Percentiles rank a stretch among this genome's conserved stretches.
Conservation (phyloP, 148 eudicot species). For the Rhododendron simsii region DNA sequence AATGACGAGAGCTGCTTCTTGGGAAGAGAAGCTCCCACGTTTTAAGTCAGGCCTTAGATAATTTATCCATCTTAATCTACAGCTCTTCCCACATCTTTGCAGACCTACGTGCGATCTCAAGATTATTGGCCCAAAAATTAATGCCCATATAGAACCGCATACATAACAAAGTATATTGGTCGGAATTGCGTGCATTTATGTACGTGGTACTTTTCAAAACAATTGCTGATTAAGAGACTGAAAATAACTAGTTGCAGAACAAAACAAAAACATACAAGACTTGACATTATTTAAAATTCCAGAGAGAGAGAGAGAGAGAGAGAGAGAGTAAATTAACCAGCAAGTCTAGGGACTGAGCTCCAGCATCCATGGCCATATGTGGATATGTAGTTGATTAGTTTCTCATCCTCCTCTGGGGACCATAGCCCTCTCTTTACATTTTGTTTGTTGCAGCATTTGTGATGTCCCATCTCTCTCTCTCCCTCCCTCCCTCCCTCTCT, state of each 20-base stretch:
- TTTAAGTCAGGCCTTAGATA: constrained; percentile 84
- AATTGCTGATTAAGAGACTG: neutral
- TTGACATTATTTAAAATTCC: neutral
- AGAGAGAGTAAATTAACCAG: constrained; percentile 35
- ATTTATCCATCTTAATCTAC: constrained; percentile 88
- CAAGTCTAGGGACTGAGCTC: constrained; percentile 83
- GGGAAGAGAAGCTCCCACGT: constrained; percentile 70
- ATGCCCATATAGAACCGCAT: no score
- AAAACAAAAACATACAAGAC: neutral
- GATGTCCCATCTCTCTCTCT: constrained; percentile 59
- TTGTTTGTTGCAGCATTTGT: constrained; percentile 82
- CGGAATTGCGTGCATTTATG: neutral
- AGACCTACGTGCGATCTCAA: constrained; percentile 39
- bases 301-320: neutral
- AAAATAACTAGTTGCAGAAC: neutral
- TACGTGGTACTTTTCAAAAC: neutral
- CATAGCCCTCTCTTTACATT: constrained; percentile 87
- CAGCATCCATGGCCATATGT: constrained; percentile 78
- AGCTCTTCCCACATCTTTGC: constrained; percentile 90
- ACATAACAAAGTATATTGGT: neutral
- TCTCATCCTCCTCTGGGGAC: constrained; percentile 96
- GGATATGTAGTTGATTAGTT: constrained; percentile 66
- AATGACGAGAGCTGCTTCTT: constrained; percentile 77
- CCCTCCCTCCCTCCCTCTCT: constrained; percentile 18
- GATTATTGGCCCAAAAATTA: neutral